Evolutionary conservation across 148 eudicot genomes (phyloP).

Genomic region (Cornus controversa): DNA sequence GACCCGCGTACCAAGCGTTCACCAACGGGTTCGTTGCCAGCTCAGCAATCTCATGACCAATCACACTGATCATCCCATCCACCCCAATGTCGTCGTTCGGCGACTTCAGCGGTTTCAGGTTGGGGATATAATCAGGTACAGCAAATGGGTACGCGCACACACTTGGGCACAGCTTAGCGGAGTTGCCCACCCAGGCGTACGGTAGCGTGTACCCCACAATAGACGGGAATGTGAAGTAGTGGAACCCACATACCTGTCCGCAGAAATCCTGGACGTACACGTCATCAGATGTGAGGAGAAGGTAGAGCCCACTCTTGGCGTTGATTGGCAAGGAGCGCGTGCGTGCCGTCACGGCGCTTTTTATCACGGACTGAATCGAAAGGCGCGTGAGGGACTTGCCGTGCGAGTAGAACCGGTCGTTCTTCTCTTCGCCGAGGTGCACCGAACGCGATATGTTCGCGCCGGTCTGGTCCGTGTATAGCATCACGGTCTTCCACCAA

Average conservation of each 20-base stretch:
- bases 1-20: neutral
- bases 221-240: neutral
- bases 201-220: neutral
- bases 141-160: neutral
- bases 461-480: neutral
- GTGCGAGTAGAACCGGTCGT: neutral
- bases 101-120: neutral
- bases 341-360: neutral
- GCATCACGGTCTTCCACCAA: neutral
- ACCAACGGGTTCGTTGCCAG: neutral
- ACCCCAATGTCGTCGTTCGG: neutral
- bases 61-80: neutral
- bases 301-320: neutral
- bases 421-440: neutral
- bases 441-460: neutral
- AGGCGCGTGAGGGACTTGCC: neutral
- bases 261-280: neutral
- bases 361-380: neutral
- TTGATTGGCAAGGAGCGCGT: neutral
- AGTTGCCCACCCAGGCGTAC: neutral
- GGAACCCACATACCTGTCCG: neutral
- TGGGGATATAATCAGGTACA: neutral
- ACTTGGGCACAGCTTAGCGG: neutral
- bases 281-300: neutral
- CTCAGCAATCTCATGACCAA: neutral